phyloP scores from a whole-genome alignment of 1,284 basidiomycete genomes.

The Sporisorium iseilematis-ciliati region DNA sequence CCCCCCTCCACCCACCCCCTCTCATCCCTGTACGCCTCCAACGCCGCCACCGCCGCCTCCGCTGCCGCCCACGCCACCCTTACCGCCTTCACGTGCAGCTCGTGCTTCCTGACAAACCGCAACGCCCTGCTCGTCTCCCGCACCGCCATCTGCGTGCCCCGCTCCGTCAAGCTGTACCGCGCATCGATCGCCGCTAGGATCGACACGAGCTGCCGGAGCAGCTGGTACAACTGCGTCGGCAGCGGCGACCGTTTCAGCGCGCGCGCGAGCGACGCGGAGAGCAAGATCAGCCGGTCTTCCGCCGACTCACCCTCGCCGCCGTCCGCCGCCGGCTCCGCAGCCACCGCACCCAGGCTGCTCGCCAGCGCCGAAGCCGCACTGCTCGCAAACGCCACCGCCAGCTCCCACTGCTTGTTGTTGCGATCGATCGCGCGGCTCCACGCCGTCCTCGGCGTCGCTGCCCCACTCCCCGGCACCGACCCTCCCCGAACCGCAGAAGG shows the following conservation, averaged over 20 bases:
- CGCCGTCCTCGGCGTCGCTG: conserved; percentile 31
- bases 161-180: conserved; percentile 33
- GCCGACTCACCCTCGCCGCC: conserved; percentile 11
- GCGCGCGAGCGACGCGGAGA: conserved; percentile 48
- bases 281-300: conserved; percentile 51
- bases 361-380: conserved; percentile 50
- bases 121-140: conserved; percentile 42
- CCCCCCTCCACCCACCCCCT: conserved; percentile 29
- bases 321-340: conserved; percentile 11
- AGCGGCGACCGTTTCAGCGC: conserved; percentile 53
- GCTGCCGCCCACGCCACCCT: conserved; percentile 45
- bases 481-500: not conserved
- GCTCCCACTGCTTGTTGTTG: conserved; percentile 56
- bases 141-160: conserved; percentile 50
- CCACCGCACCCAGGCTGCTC: conserved; percentile 44
- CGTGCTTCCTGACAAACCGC: conserved; percentile 44
- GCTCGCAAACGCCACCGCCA: conserved; percentile 49
- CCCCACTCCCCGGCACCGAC: conserved; percentile 15
- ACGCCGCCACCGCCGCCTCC: conserved; percentile 52
- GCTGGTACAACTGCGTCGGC: conserved; percentile 42
- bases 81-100: conserved; percentile 55
- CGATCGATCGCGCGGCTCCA: conserved; percentile 40
- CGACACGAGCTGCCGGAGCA: conserved; percentile 37
- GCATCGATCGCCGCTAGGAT: conserved; percentile 37
- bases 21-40: conserved; percentile 57